A percentile compares a stretch with the other conserved stretches of the same genome.
Evolutionary conservation across 768 basidiomycete species (phyloP).

Genomic region (Amanita pseudoporphyria): DNA sequence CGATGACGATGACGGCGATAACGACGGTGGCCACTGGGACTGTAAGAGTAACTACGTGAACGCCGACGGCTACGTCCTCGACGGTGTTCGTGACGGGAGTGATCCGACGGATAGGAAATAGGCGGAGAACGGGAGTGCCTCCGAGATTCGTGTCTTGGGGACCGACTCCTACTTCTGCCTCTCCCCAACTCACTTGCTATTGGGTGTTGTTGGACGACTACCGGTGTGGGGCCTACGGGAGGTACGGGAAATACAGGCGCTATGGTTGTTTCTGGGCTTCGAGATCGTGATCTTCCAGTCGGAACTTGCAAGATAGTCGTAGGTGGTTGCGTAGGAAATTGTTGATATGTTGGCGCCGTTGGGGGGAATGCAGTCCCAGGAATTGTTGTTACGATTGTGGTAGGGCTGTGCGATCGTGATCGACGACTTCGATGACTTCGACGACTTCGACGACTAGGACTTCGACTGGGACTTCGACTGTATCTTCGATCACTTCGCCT

Average conservation of each 20-base stretch:
- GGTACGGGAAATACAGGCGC: no score
- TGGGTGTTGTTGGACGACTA: neutral
- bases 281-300: neutral
- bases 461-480: neutral
- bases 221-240: neutral
- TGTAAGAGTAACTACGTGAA: constrained; percentile 1
- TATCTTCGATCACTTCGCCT: neutral
- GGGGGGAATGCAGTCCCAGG: neutral
- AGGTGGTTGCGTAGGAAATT: neutral
- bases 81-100: neutral
- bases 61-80: neutral
- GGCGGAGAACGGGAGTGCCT: neutral
- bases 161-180: constrained; percentile 3
- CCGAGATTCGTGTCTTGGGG: neutral
- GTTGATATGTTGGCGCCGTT: neutral
- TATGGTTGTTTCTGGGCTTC: neutral
- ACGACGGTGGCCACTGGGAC: neutral
- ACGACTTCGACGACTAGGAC: no score
- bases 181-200: neutral
- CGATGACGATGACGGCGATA: no score
- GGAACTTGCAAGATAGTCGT: neutral
- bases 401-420: neutral
- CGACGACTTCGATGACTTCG: neutral
- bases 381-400: neutral
- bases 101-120: constrained; percentile 3